These are phyloP conservation scores for Aspergillus tamarii DNA, from an alignment of 2,329 filamentous ascomycete genomes.

Conservation along the genomic window DNA sequence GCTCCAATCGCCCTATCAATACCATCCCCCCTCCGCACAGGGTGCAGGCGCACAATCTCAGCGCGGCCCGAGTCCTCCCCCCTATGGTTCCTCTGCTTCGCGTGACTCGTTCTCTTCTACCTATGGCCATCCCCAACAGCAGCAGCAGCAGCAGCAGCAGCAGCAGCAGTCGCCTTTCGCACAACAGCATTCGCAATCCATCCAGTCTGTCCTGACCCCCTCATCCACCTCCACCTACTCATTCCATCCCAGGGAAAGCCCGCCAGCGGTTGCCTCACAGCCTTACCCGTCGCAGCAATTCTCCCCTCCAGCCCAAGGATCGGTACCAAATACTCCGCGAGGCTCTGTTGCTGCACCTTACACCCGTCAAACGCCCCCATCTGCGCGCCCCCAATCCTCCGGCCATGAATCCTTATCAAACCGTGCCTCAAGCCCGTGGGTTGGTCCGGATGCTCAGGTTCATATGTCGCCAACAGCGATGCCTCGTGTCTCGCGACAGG, in stretches of 20 bases:
- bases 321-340: conserved; percentile 53
- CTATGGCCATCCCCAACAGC: conserved; percentile 35
- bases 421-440: conserved; percentile 37
- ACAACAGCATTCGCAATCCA: conserved; percentile 42
- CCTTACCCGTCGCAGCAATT: conserved; percentile 38
- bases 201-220: conserved; percentile 43
- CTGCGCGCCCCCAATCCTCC: conserved; percentile 41
- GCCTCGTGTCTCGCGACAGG: conserved; percentile 44
- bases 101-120: conserved; percentile 38
- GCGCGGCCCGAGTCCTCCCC: conserved; percentile 38
- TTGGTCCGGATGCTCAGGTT: conserved; percentile 32
- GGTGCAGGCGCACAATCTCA: conserved; percentile 35
- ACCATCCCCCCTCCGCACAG: conserved; percentile 36
- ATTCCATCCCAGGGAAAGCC: conserved; percentile 39
- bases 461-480: conserved; percentile 37
- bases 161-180: conserved; percentile 43
- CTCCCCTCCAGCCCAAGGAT: conserved; percentile 41
- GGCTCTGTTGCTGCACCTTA: conserved; percentile 46
- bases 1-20: conserved; percentile 46
- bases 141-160: conserved; percentile 29
- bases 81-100: conserved; percentile 34
- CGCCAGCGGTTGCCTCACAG: conserved; percentile 35
- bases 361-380: conserved; percentile 40
- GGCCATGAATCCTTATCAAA: conserved; percentile 39
- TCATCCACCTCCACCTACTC: conserved; percentile 37